Evolutionary conservation across 2,329 filamentous ascomycete species (phyloP).

Genomic region (Penicillium sclerotigenum): DNA sequence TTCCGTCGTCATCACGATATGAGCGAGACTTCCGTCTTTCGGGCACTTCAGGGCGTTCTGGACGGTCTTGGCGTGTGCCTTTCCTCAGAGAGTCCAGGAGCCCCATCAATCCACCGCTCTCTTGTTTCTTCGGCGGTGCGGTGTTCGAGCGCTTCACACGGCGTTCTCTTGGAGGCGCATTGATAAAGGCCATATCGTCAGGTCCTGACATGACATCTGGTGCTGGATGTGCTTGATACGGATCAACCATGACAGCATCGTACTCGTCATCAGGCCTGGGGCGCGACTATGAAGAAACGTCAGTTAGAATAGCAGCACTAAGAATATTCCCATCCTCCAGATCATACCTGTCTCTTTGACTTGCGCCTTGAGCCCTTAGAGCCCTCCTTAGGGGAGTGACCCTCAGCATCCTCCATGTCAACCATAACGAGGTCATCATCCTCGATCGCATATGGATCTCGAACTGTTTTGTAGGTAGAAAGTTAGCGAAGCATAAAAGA

Average conservation of each 20-base stretch:
- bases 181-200: slow-evolving; percentile 53
- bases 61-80: slow-evolving; percentile 18
- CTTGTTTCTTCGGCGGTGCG: slow-evolving; percentile 58
- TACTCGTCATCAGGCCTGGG: slow-evolving; percentile 39
- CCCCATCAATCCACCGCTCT: slow-evolving; percentile 54
- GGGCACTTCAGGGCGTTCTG: slow-evolving; percentile 26
- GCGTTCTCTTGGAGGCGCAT: slow-evolving; percentile 48
- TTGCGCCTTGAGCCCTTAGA: slow-evolving; percentile 36
- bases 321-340: not conserved
- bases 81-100: slow-evolving; percentile 56
- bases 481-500: not conserved
- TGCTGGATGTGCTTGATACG: slow-evolving; percentile 45
- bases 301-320: not conserved
- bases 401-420: slow-evolving; percentile 47
- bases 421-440: slow-evolving; percentile 63
- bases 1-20: slow-evolving; percentile 36
- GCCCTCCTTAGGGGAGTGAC: slow-evolving; percentile 31
- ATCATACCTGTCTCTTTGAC: slow-evolving; percentile 40
- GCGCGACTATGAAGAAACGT: slow-evolving; percentile 27
- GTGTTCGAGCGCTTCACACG: slow-evolving; percentile 61
- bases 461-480: slow-evolving; percentile 27
- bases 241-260: slow-evolving; percentile 57
- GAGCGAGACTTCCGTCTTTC: slow-evolving; percentile 40
- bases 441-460: slow-evolving; percentile 61
- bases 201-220: slow-evolving; percentile 46